phyloP scores from a whole-genome alignment of 2,329 filamentous ascomycete species.

The Penicillium sp. region DNA sequence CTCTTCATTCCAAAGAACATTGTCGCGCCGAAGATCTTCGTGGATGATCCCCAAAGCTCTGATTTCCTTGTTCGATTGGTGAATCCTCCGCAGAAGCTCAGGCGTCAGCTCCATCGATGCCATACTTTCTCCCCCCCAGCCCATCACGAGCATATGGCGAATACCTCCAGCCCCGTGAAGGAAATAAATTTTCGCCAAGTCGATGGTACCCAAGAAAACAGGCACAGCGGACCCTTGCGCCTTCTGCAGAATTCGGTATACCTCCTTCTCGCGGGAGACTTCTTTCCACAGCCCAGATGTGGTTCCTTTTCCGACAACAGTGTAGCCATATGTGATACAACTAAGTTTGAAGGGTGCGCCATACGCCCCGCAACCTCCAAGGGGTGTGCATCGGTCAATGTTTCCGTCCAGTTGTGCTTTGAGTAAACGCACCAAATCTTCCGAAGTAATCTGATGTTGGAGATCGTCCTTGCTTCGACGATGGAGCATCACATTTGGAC shows the following conservation, averaged over 20 bases:
- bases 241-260: neutral
- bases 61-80: neutral
- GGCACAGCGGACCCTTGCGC: neutral
- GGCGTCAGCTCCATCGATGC: neutral
- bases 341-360: constrained; percentile 27
- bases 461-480: constrained; percentile 2
- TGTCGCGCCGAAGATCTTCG: constrained; percentile 3
- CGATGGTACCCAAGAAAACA: neutral
- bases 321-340: constrained; percentile 21
- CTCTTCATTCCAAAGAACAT: constrained; percentile 4
- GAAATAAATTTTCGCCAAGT: neutral
- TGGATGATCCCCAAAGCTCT: constrained; percentile 1
- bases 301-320: constrained; percentile 28
- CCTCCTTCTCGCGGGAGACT: neutral
- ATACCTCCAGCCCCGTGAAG: neutral
- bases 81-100: neutral
- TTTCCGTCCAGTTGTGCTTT: constrained; percentile 24
- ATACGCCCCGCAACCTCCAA: constrained; percentile 20
- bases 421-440: constrained; percentile 14
- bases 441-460: constrained; percentile 13
- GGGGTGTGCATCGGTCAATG: constrained; percentile 21
- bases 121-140: neutral
- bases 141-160: neutral
- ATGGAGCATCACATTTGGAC: constrained; percentile 22
- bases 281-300: constrained; percentile 10